Evolutionary conservation across 1,139 yeast species (phyloP), one percentile per base, ranked within the genome.

Genomic region (Arxiozyma telluris): DNA sequence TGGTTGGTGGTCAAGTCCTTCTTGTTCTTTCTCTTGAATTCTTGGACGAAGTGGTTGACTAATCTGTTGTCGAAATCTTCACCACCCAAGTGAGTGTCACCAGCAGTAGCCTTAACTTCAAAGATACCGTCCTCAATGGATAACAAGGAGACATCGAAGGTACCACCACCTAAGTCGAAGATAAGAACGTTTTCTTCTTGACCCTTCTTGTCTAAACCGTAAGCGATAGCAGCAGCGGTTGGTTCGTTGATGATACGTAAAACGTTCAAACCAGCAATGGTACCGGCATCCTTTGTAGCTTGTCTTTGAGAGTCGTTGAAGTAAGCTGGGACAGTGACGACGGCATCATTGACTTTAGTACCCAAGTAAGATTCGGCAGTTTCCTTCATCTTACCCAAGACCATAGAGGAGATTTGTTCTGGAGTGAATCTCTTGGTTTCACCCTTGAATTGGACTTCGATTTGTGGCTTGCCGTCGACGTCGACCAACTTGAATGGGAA

Each of bases 121-220:
- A 91, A 91, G 74, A 91, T 91, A 83, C 98, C 98, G 74, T 91
- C 97, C 74, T 91, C 95, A 73, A 91, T 89, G 78, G 90, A 84
- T 76, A 91, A 81, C 68, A 91, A 80, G 57, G 98, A 91, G 63
- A 91, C 97, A 88, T 91, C 98, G 78, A 91, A 91, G 73, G 98
- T 91, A 83, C 98, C 98, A 79, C 97, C 96, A 86, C 97, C 97
- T 73, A 90, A 84, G 79, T 90, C 97, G 81, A 90, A 90, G 73
- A 91, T 90, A 72, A 91, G 81, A 64, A 91, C 96, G 75, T 85
- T 85, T 78, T 83, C 87, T 81, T 90, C 96, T 72, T 84, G 83
- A 66, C 81, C 82, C 58, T 65, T 89, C 78, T 89, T 93, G 80
- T 93, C 96, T 72, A 90, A 84, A 84, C 97, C 97, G 84, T 90